Conservation (phyloP, 2,329 filamentous ascomycete species). For the Myriosclerotinia duriaeana region DNA sequence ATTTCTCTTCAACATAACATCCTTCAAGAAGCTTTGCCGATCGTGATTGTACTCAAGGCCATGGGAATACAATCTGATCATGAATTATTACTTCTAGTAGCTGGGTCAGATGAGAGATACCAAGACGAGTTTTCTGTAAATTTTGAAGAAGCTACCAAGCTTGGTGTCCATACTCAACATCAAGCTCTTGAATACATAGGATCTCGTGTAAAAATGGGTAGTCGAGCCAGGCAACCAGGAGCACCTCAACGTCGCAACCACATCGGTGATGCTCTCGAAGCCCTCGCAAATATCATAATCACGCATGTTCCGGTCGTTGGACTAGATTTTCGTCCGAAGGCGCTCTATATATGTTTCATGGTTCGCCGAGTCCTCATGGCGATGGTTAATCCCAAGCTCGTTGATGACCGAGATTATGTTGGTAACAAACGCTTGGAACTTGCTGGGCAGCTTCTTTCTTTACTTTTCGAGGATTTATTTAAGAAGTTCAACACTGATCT, state of each 20-base stretch:
- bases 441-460: slow-evolving; percentile 87
- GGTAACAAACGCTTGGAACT: slow-evolving; percentile 95
- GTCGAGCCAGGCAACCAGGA: slow-evolving; percentile 54
- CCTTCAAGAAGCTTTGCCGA: slow-evolving; percentile 87
- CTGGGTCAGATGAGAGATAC: slow-evolving; percentile 81
- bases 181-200: slow-evolving; percentile 94
- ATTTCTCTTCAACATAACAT: slow-evolving; percentile 92
- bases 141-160: slow-evolving; percentile 85
- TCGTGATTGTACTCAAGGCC: slow-evolving; percentile 89
- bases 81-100: slow-evolving; percentile 88
- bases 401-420: slow-evolving; percentile 96
- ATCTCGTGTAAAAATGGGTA: slow-evolving; percentile 80
- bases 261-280: slow-evolving; percentile 88
- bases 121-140: slow-evolving; percentile 96
- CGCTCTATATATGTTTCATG: slow-evolving; percentile 96
- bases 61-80: slow-evolving; percentile 92
- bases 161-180: slow-evolving; percentile 86
- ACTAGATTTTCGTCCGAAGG: slow-evolving; percentile 95
- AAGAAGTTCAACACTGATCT: slow-evolving; percentile 90
- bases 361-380: slow-evolving; percentile 94
- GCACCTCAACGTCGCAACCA: slow-evolving; percentile 67
- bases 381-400: slow-evolving; percentile 80
- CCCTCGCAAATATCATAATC: slow-evolving; percentile 87
- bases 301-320: slow-evolving; percentile 91
- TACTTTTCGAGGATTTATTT: slow-evolving; percentile 96